phyloP scores from a whole-genome alignment of 495 filamentous ascomycete species.

The Oidiodendron maius region DNA sequence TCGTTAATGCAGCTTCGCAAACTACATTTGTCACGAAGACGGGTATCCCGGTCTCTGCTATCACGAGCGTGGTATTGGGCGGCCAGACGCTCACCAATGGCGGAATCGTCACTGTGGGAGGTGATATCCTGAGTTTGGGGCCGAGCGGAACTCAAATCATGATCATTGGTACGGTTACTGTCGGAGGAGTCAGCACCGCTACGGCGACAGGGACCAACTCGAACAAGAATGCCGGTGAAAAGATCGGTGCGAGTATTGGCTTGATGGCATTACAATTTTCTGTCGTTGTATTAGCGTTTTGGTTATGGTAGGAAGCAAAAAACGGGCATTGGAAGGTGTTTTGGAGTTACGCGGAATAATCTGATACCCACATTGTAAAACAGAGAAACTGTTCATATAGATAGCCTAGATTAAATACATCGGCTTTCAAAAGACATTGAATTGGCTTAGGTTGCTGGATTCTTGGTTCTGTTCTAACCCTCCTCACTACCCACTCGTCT shows the following conservation, averaged over 20 bases:
- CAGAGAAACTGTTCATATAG: too few species aligned
- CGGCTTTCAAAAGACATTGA: too few species aligned
- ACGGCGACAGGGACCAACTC: slow-evolving; percentile 3
- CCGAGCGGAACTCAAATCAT: slow-evolving; percentile 12
- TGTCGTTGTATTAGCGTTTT: not conserved
- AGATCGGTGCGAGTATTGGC: not conserved
- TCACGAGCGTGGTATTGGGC: slow-evolving; percentile 10
- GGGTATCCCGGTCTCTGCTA: not conserved
- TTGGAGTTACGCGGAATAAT: not conserved
- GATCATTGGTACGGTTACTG: slow-evolving; percentile 17
- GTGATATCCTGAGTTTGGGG: slow-evolving; percentile 15
- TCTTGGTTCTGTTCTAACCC: not conserved
- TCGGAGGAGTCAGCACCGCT: slow-evolving; percentile 8
- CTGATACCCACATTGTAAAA: not conserved
- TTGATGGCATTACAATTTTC: not conserved
- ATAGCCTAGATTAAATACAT: too few species aligned
- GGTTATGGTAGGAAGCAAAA: not conserved
- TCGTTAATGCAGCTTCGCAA: slow-evolving; percentile 3
- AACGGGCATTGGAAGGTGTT: slow-evolving; percentile 5
- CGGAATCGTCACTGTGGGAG: slow-evolving; percentile 17
- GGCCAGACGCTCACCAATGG: slow-evolving; percentile 22
- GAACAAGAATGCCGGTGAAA: slow-evolving; percentile 4
- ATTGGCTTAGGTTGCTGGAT: too few species aligned
- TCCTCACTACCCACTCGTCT: slow-evolving; percentile 24
- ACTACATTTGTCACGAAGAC: slow-evolving; percentile 1